These are phyloP conservation scores for Aspergillus bombycis DNA, from an alignment of 2,329 filamentous ascomycete genomes.

Conservation along the genomic window DNA sequence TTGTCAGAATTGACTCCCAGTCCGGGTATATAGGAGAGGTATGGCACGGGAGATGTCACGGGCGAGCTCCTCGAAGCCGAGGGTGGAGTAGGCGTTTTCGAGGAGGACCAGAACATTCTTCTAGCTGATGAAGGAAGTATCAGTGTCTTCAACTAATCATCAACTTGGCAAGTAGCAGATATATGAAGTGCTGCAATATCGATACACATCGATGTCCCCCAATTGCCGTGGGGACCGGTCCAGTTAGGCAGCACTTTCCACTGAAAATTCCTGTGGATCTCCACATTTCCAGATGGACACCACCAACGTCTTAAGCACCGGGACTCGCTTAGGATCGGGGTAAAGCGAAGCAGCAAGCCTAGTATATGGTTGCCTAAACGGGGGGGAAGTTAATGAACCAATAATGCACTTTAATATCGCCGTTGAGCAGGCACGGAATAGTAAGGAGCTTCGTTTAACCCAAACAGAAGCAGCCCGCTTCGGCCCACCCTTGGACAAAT, in stretches of 20 bases:
- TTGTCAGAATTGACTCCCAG: not conserved
- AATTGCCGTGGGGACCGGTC: not conserved
- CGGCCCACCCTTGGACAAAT: too few relatives aligned
- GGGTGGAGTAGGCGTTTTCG: not conserved
- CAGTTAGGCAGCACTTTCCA: not conserved
- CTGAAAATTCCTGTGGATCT: not conserved
- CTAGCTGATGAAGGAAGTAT: not conserved
- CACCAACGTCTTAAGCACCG: too few relatives aligned
- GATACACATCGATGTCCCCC: not conserved
- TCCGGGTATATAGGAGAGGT: not conserved
- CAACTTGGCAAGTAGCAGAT: not conserved
- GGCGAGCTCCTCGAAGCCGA: not conserved
- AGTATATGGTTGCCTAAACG: too few relatives aligned
- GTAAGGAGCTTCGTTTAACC: too few relatives aligned
- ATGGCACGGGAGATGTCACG: not conserved
- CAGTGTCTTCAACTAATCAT: too few relatives aligned
- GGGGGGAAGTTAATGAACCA: too few relatives aligned
- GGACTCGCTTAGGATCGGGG: too few relatives aligned
- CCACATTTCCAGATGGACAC: not conserved
- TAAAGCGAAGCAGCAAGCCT: too few relatives aligned
- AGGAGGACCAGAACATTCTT: not conserved
- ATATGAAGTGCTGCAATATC: not conserved
- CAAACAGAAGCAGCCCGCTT: too few relatives aligned
- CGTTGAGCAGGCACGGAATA: too few relatives aligned
- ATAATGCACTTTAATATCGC: too few relatives aligned